Percentiles rank a stretch among this genome's conserved stretches.
Evolutionary conservation across 2,329 filamentous ascomycete species (phyloP).

Genomic region (Penicillium paneum): DNA sequence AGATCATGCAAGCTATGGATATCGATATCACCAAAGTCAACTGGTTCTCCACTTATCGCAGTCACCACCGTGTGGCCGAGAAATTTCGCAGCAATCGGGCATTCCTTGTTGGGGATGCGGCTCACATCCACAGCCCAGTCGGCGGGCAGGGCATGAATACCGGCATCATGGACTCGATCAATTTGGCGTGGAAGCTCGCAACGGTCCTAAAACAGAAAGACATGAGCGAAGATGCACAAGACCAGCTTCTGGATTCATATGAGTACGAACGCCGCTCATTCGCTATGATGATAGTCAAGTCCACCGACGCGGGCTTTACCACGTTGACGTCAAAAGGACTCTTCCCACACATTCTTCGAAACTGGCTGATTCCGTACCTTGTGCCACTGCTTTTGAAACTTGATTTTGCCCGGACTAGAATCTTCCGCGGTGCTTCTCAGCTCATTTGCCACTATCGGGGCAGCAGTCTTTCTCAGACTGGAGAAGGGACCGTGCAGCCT

Average conservation of each 20-base stretch:
- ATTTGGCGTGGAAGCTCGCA: conserved; percentile 56
- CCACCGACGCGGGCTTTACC: conserved; percentile 45
- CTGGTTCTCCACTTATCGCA: conserved; percentile 47
- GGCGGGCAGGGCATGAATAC: conserved; percentile 60
- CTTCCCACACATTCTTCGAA: conserved; percentile 43
- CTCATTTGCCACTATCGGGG: conserved; percentile 45
- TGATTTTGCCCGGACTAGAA: conserved; percentile 12
- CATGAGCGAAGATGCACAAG: conserved; percentile 30
- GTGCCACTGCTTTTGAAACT: conserved; percentile 26
- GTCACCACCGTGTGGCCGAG: conserved; percentile 45
- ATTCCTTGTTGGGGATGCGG: conserved; percentile 57
- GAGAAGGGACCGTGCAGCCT: conserved; percentile 40
- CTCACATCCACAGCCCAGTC: conserved; percentile 55
- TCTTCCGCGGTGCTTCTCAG: conserved; percentile 43
- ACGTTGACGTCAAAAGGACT: conserved; percentile 38
- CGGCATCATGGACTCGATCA: conserved; percentile 53
- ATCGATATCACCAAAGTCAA: conserved; percentile 30
- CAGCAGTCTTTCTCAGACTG: conserved; percentile 32
- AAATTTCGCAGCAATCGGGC: conserved; percentile 48
- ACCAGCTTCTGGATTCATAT: conserved; percentile 49
- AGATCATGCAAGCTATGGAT: conserved; percentile 20
- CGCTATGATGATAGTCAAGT: conserved; percentile 43
- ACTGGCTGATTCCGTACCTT: conserved; percentile 40
- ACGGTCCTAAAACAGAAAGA: conserved; percentile 38
- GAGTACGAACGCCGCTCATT: conserved; percentile 49